phyloP scores from a whole-genome alignment of 768 basidiomycete genomes.

The Hypholoma fasciculare region DNA sequence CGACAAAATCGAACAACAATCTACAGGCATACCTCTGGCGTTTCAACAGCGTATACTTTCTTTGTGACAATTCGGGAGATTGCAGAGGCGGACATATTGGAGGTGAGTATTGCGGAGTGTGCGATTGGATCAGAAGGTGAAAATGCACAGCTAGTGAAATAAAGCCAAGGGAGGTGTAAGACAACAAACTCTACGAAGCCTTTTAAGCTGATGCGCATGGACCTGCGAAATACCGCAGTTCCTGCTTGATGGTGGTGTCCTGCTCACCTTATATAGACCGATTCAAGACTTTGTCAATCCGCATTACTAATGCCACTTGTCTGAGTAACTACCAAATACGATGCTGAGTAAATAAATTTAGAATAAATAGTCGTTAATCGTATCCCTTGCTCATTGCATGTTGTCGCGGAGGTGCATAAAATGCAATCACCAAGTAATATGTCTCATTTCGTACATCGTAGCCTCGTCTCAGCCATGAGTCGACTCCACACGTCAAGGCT shows the following conservation, averaged over 20 bases:
- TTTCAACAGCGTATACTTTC: slow-evolving; percentile 76
- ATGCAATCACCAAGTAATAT: too few relatives aligned
- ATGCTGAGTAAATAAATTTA: background rate
- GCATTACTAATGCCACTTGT: background rate
- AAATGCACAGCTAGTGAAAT: slow-evolving; percentile 1
- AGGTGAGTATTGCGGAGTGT: background rate
- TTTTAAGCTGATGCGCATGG: slow-evolving; percentile 5
- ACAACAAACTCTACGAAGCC: slow-evolving; percentile 1
- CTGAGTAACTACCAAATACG: slow-evolving; percentile 3
- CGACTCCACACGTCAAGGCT: too few relatives aligned
- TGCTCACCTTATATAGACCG: background rate
- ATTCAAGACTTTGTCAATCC: slow-evolving; percentile 1
- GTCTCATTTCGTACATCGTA: too few relatives aligned
- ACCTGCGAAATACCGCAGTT: background rate
- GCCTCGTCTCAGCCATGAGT: too few relatives aligned
- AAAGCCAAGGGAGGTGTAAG: slow-evolving; percentile 4
- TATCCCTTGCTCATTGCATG: too few relatives aligned
- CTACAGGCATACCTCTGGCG: slow-evolving; percentile 54
- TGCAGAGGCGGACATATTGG: slow-evolving; percentile 29
- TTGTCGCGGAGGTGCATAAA: too few relatives aligned
- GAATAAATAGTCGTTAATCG: background rate
- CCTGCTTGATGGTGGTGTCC: too few relatives aligned
- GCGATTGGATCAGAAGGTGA: slow-evolving; percentile 1
- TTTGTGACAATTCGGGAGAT: slow-evolving; percentile 72
- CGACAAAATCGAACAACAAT: background rate